Percentiles rank a stretch among this genome's conserved stretches.
These are phyloP conservation scores for Entelexis paramagnoliae DNA, from an alignment of 1,139 yeast species.

Conservation along the genomic window DNA sequence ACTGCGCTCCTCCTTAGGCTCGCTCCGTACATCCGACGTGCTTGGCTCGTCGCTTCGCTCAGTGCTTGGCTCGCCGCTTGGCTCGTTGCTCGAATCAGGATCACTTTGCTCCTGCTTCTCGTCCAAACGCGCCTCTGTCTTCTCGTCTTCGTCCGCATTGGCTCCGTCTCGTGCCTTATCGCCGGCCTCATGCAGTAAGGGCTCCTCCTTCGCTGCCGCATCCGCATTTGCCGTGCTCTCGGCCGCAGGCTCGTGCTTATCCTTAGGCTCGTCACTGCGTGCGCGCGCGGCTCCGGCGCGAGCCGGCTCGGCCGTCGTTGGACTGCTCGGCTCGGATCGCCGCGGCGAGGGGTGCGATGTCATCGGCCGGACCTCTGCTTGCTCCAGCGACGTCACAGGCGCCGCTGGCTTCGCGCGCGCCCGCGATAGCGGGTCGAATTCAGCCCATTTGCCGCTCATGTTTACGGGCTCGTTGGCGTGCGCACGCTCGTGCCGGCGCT, in stretches of 20 bases:
- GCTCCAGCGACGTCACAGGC: constrained; percentile 18
- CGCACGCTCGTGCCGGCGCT: neutral
- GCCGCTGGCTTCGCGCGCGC: constrained; percentile 14
- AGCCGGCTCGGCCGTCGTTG: neutral
- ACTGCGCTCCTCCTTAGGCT: neutral
- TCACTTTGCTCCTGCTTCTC: too few relatives aligned
- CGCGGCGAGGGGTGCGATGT: neutral
- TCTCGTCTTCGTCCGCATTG: too few relatives aligned
- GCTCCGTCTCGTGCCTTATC: too few relatives aligned
- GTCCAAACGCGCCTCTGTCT: too few relatives aligned
- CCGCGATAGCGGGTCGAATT: constrained; percentile 13
- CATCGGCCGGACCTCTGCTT: constrained; percentile 11
- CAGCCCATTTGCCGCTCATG: constrained; percentile 14
- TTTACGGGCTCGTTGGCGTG: neutral
- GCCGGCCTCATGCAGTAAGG: too few relatives aligned
- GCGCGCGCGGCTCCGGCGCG: neutral
- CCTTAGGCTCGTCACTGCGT: too few relatives aligned
- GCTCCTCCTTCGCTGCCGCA: too few relatives aligned
- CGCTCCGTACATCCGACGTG: neutral
- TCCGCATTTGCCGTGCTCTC: too few relatives aligned
- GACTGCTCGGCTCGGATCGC: neutral
- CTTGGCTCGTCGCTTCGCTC: neutral
- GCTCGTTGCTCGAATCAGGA: too few relatives aligned
- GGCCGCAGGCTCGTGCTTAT: too few relatives aligned
- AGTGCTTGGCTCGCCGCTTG: neutral